These are phyloP conservation scores for Phoma sp. DNA, from an alignment of 2,329 filamentous ascomycete genomes.

Conservation along the genomic window DNA sequence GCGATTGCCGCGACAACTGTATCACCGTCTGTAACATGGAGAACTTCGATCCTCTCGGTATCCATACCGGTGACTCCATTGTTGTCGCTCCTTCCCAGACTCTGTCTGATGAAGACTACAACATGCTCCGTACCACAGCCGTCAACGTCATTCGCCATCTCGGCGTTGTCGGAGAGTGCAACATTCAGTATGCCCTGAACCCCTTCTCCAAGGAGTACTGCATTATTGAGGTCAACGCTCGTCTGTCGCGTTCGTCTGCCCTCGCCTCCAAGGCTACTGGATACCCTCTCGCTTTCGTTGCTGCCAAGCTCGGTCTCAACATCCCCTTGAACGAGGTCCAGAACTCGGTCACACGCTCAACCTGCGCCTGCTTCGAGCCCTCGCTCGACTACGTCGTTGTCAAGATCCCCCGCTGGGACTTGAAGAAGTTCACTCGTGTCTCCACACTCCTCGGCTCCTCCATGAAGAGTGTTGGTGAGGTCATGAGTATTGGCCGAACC, in stretches of 20 bases:
- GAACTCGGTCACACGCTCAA: constrained; percentile 94
- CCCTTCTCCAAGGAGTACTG: constrained; percentile 96
- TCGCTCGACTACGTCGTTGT: constrained; percentile 98
- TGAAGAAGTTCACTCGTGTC: constrained; percentile 98
- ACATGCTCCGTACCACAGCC: constrained; percentile 96
- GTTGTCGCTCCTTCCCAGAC: constrained; percentile 98
- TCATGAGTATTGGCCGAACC: constrained; percentile 96
- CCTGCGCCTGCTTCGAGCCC: constrained; percentile 97
- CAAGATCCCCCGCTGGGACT: constrained; percentile 98
- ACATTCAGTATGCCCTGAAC: constrained; percentile 98
- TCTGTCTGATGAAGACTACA: constrained; percentile 96
- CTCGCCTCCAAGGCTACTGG: constrained; percentile 96
- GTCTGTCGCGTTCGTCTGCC: constrained; percentile 92
- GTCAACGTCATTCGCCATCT: constrained; percentile 97
- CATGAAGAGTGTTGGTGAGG: constrained; percentile 99
- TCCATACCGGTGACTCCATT: constrained; percentile 97
- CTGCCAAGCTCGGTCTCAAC: constrained; percentile 92
- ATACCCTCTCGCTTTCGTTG: constrained; percentile 94
- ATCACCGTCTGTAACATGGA: constrained; percentile 99
- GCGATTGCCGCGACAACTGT: constrained; percentile 95
- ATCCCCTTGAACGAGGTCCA: constrained; percentile 96
- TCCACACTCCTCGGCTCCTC: constrained; percentile 95
- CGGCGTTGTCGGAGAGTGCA: constrained; percentile 97
- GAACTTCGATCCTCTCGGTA: constrained; percentile 98
- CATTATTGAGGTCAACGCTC: constrained; percentile 98